These are phyloP conservation scores for Tylopilus balloui DNA, from an alignment of 768 basidiomycete genomes.

Conservation along the genomic window DNA sequence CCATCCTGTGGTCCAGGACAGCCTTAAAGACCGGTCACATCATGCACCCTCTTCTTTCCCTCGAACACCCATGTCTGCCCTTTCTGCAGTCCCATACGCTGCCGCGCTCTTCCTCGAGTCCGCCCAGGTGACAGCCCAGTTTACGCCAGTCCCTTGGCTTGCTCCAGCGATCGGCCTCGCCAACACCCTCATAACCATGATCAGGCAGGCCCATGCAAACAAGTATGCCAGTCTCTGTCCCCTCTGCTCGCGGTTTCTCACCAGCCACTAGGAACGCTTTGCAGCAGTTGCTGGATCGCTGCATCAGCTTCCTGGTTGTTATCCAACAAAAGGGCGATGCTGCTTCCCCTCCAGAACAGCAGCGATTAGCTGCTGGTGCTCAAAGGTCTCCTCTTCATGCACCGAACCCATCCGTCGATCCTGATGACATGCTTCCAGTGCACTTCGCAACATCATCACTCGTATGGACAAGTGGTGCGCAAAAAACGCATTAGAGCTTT, in stretches of 20 bases:
- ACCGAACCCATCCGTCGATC: not conserved
- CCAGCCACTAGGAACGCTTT: constrained; percentile 36
- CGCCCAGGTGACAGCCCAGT: constrained; percentile 44
- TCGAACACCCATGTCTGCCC: constrained; percentile 11
- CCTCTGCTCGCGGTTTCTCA: constrained; percentile 2
- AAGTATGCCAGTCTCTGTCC: constrained; percentile 30
- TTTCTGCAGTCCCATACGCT: constrained; percentile 11
- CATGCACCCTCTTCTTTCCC: not conserved
- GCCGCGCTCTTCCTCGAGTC: constrained; percentile 14
- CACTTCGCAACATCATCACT: constrained; percentile 33
- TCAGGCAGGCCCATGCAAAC: constrained; percentile 46
- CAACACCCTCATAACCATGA: constrained; percentile 41
- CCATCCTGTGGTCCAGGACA: constrained; percentile 20
- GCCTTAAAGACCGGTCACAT: constrained; percentile 2
- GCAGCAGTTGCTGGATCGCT: constrained; percentile 44
- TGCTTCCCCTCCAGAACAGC: constrained; percentile 28
- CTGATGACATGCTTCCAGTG: constrained; percentile 21
- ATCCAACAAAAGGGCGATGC: constrained; percentile 34
- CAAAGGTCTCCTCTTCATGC: constrained; percentile 24
- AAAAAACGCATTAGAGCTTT: constrained; percentile 37
- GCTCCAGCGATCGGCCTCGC: constrained; percentile 39
- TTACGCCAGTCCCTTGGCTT: constrained; percentile 47
- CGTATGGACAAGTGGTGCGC: constrained; percentile 45
- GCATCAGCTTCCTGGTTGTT: constrained; percentile 39
- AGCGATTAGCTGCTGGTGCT: constrained; percentile 31